Conservation (phyloP, 257 asterid species). For the Marsdenia floribunda region DNA sequence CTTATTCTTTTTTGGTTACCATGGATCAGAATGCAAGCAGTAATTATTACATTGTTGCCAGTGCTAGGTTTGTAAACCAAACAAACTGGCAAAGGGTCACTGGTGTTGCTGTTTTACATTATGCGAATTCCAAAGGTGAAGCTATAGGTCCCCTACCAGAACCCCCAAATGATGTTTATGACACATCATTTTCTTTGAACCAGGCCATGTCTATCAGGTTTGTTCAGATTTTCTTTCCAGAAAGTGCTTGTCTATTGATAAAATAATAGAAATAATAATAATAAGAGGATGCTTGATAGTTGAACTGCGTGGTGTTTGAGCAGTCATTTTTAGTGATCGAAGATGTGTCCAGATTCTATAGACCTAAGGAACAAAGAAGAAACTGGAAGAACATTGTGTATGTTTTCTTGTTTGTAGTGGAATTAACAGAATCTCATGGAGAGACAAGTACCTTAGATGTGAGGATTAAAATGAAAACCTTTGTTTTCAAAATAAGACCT, state of each 20-base stretch:
- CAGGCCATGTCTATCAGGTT: conserved; percentile 93
- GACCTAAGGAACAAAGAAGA: not conserved
- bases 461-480: not conserved
- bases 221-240: not conserved
- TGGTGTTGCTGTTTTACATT: conserved; percentile 85
- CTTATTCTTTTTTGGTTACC: conserved; percentile 68
- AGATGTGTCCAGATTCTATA: not conserved
- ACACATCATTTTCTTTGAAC: conserved; percentile 53
- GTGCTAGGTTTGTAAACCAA: conserved; percentile 86
- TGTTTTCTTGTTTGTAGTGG: not conserved
- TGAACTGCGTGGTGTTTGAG: no score
- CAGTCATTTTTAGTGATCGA: no score
- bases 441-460: not conserved
- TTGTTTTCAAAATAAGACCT: not conserved
- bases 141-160: conserved; percentile 85
- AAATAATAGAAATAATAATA: not conserved
- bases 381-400: not conserved
- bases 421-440: not conserved
- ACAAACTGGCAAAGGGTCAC: conserved; percentile 85
- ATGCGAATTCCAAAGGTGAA: conserved; percentile 70
- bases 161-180: conserved; percentile 72
- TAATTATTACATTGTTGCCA: conserved; percentile 89
- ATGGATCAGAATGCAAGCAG: conserved; percentile 98
- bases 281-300: not conserved
- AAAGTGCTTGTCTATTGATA: not conserved